Percentiles rank a stretch among this genome's conserved stretches.
phyloP scores from a whole-genome alignment of 169 alveolate genomes.

The Plasmodium berghei region DNA sequence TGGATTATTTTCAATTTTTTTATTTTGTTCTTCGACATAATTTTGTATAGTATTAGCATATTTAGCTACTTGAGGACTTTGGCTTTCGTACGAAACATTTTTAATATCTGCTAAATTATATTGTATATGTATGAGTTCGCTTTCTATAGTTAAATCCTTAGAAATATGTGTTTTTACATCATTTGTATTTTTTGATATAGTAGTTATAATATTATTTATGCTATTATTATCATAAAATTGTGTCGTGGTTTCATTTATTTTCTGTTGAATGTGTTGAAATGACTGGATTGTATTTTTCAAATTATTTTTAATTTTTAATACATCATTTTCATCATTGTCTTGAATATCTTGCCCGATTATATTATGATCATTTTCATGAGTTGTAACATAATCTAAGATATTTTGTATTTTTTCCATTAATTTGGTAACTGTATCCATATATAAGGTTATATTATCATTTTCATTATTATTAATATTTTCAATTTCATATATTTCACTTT shows the following conservation, averaged over 20 bases:
- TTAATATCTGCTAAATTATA: too few relatives aligned
- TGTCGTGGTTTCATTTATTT: neutral
- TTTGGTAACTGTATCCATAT: neutral
- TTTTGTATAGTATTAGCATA: too few relatives aligned
- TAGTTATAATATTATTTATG: neutral
- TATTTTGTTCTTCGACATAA: neutral
- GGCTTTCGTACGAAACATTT: too few relatives aligned
- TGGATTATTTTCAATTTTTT: too few relatives aligned
- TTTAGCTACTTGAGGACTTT: too few relatives aligned
- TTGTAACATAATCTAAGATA: neutral
- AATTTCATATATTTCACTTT: neutral
- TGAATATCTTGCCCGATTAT: neutral
- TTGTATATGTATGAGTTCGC: too few relatives aligned
- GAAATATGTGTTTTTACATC: neutral
- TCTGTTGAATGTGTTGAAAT: neutral
- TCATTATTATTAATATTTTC: neutral
- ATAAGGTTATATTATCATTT: neutral
- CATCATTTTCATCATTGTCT: too few relatives aligned
- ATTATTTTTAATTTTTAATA: neutral
- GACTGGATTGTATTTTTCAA: neutral
- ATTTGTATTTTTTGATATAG: neutral
- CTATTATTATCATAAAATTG: neutral
- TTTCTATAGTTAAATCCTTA: too few relatives aligned
- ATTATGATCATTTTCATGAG: neutral
- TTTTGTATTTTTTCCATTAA: neutral